A percentile compares a stretch with the other conserved stretches of the same genome.
Evolutionary conservation across 257 asterid species (phyloP).

Genomic region (Leonotis leonurus): DNA sequence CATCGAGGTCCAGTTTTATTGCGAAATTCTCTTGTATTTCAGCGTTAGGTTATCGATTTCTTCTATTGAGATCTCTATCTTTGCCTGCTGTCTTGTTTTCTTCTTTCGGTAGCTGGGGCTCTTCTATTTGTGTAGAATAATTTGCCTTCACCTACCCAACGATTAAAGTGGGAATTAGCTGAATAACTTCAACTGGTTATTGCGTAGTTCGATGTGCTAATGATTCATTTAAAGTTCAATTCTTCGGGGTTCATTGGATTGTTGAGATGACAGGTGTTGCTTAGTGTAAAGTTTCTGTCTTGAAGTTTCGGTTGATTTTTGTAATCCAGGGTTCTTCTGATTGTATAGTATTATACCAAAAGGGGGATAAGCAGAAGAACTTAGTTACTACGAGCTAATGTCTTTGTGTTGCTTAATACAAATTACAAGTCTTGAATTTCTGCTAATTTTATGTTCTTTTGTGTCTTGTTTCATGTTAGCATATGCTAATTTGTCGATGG

Average conservation of each 20-base stretch:
- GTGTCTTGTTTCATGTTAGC: background rate
- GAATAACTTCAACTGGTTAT: background rate
- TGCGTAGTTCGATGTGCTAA: background rate
- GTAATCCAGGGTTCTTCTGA: no score
- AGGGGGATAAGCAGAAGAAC: no score
- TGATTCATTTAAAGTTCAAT: background rate
- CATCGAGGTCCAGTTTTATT: conserved; percentile 43
- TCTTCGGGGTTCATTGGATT: background rate
- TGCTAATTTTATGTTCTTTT: no score
- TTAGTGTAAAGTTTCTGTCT: background rate
- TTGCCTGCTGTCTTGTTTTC: background rate
- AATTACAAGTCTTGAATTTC: background rate
- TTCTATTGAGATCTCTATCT: background rate
- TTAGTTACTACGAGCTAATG: no score
- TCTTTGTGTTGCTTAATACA: no score
- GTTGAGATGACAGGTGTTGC: background rate
- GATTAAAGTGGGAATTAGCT: background rate
- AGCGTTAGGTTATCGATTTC: background rate
- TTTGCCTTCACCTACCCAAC: background rate
- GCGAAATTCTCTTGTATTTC: background rate
- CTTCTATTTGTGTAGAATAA: background rate
- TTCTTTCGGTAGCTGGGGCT: background rate
- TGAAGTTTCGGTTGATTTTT: background rate
- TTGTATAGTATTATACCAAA: no score
- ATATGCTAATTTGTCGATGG: background rate